phyloP scores from a whole-genome alignment of 2,329 filamentous ascomycete genomes.

The Botrytis porri region DNA sequence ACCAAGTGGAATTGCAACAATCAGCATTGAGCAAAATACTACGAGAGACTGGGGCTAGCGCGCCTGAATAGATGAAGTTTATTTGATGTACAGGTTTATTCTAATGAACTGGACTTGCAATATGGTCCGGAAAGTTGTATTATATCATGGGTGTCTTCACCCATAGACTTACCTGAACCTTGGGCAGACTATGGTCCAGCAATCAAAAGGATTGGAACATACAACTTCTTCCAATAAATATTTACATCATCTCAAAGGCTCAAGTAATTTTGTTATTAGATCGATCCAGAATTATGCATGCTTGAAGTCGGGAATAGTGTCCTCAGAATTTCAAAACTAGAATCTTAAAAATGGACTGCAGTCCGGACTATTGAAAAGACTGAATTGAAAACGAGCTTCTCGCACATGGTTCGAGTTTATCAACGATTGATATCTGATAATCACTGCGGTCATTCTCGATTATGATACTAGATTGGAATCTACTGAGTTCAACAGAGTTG shows the following conservation, averaged over 20 bases:
- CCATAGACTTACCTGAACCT: not conserved
- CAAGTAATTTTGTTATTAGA: not conserved
- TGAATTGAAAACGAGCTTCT: not conserved
- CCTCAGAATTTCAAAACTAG: not conserved
- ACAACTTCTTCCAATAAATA: not conserved
- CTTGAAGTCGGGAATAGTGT: not conserved
- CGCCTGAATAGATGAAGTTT: not conserved
- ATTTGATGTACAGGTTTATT: not conserved
- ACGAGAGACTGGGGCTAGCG: not conserved
- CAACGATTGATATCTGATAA: not conserved
- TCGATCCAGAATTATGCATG: not conserved
- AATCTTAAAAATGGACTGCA: not conserved
- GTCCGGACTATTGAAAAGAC: not conserved
- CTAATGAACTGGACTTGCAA: not conserved
- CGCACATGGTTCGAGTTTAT: not conserved
- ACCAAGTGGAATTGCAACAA: not conserved
- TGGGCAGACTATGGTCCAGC: not conserved
- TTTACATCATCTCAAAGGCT: not conserved
- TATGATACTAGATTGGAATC: not conserved
- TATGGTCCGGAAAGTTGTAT: not conserved
- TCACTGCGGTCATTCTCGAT: not conserved
- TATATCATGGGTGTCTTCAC: not conserved
- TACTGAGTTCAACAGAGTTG: not conserved
- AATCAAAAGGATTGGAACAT: not conserved
- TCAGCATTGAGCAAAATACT: not conserved